Evolutionary conservation across 371 early-diverging fungal species (phyloP), one percentile per base, ranked within the genome.

Genomic region (Zychaea mexicana): DNA sequence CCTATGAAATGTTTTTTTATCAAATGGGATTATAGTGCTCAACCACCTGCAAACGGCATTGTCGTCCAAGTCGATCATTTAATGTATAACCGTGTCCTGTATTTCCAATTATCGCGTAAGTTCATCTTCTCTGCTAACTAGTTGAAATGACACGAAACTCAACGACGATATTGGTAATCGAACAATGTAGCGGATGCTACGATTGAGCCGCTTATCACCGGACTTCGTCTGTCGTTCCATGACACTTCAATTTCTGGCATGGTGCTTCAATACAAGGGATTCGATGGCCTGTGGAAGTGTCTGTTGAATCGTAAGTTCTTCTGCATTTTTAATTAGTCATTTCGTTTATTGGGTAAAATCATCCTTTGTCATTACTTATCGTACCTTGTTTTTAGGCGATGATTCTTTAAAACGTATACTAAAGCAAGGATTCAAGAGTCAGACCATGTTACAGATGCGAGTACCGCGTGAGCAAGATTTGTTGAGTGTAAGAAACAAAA

Each of bases 131-230:
- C 10, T 36, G 15, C 15, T 36, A 36, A n/a, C n/a, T n/a, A n/a
- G n/a, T n/a, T n/a, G n/a, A n/a, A n/a, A n/a, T n/a, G n/a, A n/a
- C n/a, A n/a, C n/a, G n/a, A n/a, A n/a, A n/a, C n/a, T n/a, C n/a
- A n/a, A n/a, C n/a, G n/a, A n/a, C n/a, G n/a, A n/a, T n/a, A n/a
- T n/a, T n/a, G n/a, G n/a, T n/a, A n/a, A n/a, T n/a, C n/a, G n/a
- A n/a, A n/a, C n/a, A 17, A 21, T 59, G 4, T 64, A 82, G 82
- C 73, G 27, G 79, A 82, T 62, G 82, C 79, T 2, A 82, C 82
- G 3, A 82, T 82, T 62, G 82, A 82, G n/a, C 82, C 82, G 6
- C 61, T 82, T 58, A 61, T 82, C 31, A 73, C 74, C 30, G 79
- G 82, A 67, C 60, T 82, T 54, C 67, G 78, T 36, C 61, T 78